A percentile compares a stretch with the other conserved stretches of the same genome.
Evolutionary conservation across 352 stramenopile genomes (phyloP).

Genomic region (Aphanomyces cochlioides): DNA sequence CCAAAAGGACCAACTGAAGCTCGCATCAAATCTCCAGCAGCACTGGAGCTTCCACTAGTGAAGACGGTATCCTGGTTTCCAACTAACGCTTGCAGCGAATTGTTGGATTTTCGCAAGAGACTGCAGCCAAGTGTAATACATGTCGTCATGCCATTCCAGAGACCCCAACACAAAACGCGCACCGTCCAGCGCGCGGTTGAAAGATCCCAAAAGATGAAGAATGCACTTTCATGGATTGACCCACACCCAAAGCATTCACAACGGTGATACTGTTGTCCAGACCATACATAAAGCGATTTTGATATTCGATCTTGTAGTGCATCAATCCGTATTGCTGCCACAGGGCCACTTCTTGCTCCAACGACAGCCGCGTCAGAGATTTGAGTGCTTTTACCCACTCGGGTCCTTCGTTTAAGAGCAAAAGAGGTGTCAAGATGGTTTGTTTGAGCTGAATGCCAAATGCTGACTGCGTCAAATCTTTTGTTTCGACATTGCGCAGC

Average conservation of each 20-base stretch:
- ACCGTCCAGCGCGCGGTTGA: constrained; percentile 3
- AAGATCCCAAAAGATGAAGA: background rate
- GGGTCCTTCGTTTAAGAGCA: background rate
- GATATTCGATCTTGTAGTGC: constrained; percentile 12
- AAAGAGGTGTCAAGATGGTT: background rate
- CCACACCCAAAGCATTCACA: constrained; percentile 15
- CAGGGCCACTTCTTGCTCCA: background rate
- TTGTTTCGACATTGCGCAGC: constrained; percentile 18
- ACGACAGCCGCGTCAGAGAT: background rate
- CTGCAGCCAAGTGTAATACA: background rate
- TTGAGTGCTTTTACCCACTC: background rate
- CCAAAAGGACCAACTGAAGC: background rate
- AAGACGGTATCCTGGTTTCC: background rate
- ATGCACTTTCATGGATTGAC: constrained; percentile 6
- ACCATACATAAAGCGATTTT: constrained; percentile 18
- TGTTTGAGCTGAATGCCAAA: constrained; percentile 11
- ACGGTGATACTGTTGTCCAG: constrained; percentile 4
- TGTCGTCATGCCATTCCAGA: constrained; percentile 22
- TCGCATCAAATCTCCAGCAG: constrained; percentile 8
- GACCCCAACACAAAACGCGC: background rate
- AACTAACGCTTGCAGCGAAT: background rate
- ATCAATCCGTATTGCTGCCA: background rate
- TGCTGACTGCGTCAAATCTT: constrained; percentile 12
- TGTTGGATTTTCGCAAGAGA: constrained; percentile 3
- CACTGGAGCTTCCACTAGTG: background rate